Conservation (phyloP, 1,284 basidiomycete genomes). For the Leccinum ponderosum region DNA sequence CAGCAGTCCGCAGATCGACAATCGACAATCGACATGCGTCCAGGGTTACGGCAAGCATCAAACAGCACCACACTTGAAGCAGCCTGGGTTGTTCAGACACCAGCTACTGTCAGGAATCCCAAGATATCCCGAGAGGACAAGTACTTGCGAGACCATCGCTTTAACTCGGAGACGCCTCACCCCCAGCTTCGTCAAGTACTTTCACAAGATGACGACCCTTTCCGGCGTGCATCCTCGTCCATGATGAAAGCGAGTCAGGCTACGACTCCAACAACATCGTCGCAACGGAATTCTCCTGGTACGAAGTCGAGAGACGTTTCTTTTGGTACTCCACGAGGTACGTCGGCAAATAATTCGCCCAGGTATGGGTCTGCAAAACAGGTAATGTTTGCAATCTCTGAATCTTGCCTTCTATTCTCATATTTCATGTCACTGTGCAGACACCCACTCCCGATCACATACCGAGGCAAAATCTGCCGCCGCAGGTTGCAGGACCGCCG, state of each 20-base stretch:
- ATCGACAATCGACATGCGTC: slow-evolving; percentile 7
- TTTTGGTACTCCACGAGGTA: slow-evolving; percentile 24
- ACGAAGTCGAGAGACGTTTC: slow-evolving; percentile 16
- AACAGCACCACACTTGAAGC: slow-evolving; percentile 28
- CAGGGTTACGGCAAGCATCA: slow-evolving; percentile 17
- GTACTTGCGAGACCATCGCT: slow-evolving; percentile 25
- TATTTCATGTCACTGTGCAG: slow-evolving; percentile 10
- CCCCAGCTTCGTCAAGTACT: slow-evolving; percentile 35
- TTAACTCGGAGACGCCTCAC: slow-evolving; percentile 26
- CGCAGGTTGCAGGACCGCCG: slow-evolving; percentile 19
- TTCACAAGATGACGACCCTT: slow-evolving; percentile 29
- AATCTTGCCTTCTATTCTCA: slow-evolving; percentile 8
- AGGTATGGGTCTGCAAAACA: slow-evolving; percentile 24
- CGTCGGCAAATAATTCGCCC: slow-evolving; percentile 25
- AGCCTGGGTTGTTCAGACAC: slow-evolving; percentile 36
- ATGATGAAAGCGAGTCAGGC: slow-evolving; percentile 33
- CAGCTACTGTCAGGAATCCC: slow-evolving; percentile 18
- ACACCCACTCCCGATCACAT: slow-evolving; percentile 22
- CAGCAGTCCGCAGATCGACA: slow-evolving; percentile 19
- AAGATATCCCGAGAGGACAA: slow-evolving; percentile 31
- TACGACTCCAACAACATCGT: slow-evolving; percentile 23
- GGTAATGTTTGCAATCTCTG: slow-evolving; percentile 14
- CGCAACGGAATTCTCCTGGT: slow-evolving; percentile 29
- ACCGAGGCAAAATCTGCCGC: slow-evolving; percentile 10
- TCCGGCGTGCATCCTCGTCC: slow-evolving; percentile 27